Conservation (phyloP, 1,139 yeast species). For the Nakaseomyces glabratus region DNA sequence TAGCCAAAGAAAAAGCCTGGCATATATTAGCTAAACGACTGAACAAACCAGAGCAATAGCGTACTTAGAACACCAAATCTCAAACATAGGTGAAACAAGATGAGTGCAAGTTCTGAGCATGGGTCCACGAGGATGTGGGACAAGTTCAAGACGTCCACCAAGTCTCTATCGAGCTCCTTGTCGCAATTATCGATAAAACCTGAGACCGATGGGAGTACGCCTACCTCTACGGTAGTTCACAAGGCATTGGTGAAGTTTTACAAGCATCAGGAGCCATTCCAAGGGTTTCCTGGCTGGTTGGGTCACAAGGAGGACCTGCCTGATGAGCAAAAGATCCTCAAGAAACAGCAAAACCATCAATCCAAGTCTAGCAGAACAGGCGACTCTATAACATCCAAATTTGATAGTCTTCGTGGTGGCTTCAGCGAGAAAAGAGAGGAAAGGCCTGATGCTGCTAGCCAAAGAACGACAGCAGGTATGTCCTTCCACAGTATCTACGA, state of each 20-base stretch:
- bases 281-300: slow-evolving; percentile 36
- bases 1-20: too few relatives aligned
- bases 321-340: slow-evolving; percentile 26
- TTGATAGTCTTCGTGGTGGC: slow-evolving; percentile 8
- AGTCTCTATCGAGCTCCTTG: slow-evolving; percentile 26
- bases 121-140: slow-evolving; percentile 25
- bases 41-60: too few relatives aligned
- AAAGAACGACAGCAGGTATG: slow-evolving; percentile 14
- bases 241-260: slow-evolving; percentile 33
- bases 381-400: slow-evolving; percentile 10
- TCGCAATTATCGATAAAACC: slow-evolving; percentile 27
- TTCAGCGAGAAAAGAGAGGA: slow-evolving; percentile 12
- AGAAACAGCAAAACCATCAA: slow-evolving; percentile 18
- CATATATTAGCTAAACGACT: too few relatives aligned
- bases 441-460: slow-evolving; percentile 8
- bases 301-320: slow-evolving; percentile 33
- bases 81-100: too few relatives aligned
- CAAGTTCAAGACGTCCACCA: slow-evolving; percentile 28
- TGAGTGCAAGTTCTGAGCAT: too few relatives aligned
- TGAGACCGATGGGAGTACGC: slow-evolving; percentile 35
- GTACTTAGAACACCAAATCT: too few relatives aligned
- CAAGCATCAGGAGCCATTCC: slow-evolving; percentile 26
- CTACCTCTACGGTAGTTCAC: slow-evolving; percentile 33
- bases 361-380: slow-evolving; percentile 8
- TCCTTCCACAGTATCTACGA: slow-evolving; percentile 21